These are phyloP conservation scores for Chenopodium quinoa DNA, from an alignment of 148 eudicot species.

Conservation along the genomic window DNA sequence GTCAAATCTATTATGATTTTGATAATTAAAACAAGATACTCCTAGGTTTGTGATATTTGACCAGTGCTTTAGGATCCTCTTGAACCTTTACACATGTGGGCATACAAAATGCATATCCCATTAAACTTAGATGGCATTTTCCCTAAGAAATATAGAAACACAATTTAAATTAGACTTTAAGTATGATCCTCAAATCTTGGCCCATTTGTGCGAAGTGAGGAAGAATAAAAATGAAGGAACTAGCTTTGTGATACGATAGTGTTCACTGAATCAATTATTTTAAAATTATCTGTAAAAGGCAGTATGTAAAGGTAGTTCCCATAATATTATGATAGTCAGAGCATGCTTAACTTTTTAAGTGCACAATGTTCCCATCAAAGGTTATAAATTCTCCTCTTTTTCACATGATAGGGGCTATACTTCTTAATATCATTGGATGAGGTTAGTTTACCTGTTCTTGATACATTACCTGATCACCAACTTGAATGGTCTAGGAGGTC, in stretches of 20 bases:
- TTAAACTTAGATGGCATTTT: background rate
- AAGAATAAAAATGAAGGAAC: background rate
- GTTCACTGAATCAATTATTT: no score
- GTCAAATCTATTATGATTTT: background rate
- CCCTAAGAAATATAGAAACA: background rate
- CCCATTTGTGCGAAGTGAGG: background rate
- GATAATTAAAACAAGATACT: background rate
- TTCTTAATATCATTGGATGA: background rate
- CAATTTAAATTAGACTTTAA: background rate
- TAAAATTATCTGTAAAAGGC: background rate
- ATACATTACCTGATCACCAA: background rate
- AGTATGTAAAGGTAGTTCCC: background rate
- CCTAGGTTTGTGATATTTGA: background rate
- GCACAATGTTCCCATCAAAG: background rate
- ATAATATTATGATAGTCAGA: background rate
- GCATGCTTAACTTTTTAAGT: background rate
- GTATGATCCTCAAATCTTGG: background rate
- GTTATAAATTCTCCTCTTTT: background rate
- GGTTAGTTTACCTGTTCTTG: background rate
- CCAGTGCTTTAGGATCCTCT: background rate
- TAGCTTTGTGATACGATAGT: background rate
- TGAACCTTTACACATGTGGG: background rate
- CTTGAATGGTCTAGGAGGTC: background rate
- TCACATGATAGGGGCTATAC: background rate
- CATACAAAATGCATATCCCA: background rate